Evolutionary conservation across 202 grass and related monocot genomes (phyloP).

Genomic region (Musa balbisiana): DNA sequence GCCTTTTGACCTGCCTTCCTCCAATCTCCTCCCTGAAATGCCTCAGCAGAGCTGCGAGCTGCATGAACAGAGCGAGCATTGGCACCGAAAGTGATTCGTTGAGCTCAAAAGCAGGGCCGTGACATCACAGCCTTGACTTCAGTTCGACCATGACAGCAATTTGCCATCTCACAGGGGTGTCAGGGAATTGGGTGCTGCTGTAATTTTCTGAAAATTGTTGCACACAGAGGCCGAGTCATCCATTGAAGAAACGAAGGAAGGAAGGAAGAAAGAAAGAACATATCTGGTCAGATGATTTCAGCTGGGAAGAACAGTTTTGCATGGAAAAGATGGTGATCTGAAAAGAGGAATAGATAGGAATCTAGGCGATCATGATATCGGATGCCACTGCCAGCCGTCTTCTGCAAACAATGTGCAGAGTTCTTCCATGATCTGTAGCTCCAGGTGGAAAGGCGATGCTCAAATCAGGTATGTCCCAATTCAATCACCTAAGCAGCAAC

Average conservation of each 20-base stretch:
- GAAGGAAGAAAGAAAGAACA: no score
- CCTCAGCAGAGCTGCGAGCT: background rate
- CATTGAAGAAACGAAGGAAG: no score
- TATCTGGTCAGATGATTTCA: no score
- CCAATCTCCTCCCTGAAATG: background rate
- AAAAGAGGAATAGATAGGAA: background rate
- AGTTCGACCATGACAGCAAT: background rate
- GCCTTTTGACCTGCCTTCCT: conserved; percentile 5
- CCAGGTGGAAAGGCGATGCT: no score
- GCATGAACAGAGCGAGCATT: background rate
- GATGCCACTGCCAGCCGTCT: conserved; percentile 4
- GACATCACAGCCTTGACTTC: conserved; percentile 2
- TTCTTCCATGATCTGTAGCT: background rate
- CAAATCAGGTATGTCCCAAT: no score
- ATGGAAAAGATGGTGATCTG: background rate
- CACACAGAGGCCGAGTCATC: no score
- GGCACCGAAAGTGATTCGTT: background rate
- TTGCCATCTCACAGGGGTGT: conserved; percentile 1
- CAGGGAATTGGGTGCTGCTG: conserved; percentile 5
- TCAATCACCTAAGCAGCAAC: no score
- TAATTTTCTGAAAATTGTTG: background rate
- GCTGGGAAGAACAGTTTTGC: background rate
- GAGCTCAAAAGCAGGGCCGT: conserved; percentile 4
- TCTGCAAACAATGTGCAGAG: conserved; percentile 3
- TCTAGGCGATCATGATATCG: background rate